These are phyloP conservation scores for Brettanomyces bruxellensis DNA, from an alignment of 805 yeast genomes.

Conservation along the genomic window DNA sequence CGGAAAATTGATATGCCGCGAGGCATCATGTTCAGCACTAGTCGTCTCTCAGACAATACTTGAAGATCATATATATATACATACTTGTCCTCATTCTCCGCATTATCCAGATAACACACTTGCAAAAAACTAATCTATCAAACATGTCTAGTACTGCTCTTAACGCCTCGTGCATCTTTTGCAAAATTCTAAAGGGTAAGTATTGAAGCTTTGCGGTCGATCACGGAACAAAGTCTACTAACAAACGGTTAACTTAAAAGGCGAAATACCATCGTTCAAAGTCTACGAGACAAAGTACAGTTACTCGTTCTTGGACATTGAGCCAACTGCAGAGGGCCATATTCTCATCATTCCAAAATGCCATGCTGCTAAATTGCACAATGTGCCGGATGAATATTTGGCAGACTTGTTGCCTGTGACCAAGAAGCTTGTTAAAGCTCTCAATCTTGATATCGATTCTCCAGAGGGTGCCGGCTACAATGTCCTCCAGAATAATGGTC, in stretches of 20 bases:
- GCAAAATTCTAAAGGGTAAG: constrained; percentile 83
- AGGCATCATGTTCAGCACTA: no score
- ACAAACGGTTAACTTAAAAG: constrained; percentile 23
- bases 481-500: constrained; percentile 85
- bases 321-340: constrained; percentile 87
- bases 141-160: constrained; percentile 7
- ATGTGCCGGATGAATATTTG: constrained; percentile 85
- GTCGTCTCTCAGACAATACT: no score
- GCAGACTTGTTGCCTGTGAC: constrained; percentile 82
- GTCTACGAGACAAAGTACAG: constrained; percentile 75
- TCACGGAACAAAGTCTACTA: not conserved
- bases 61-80: not conserved
- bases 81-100: not conserved
- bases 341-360: constrained; percentile 83
- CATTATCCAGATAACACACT: not conserved
- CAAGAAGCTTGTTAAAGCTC: constrained; percentile 71
- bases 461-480: constrained; percentile 74
- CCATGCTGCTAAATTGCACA: constrained; percentile 90
- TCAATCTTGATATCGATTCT: constrained; percentile 56
- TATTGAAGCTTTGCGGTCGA: not conserved
- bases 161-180: constrained; percentile 74
- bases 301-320: constrained; percentile 85
- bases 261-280: constrained; percentile 92
- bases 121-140: not conserved
- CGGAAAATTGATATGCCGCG: no score